These are phyloP conservation scores for Amylocarpus encephaloides DNA, from an alignment of 2,329 filamentous ascomycete genomes.

Conservation along the genomic window DNA sequence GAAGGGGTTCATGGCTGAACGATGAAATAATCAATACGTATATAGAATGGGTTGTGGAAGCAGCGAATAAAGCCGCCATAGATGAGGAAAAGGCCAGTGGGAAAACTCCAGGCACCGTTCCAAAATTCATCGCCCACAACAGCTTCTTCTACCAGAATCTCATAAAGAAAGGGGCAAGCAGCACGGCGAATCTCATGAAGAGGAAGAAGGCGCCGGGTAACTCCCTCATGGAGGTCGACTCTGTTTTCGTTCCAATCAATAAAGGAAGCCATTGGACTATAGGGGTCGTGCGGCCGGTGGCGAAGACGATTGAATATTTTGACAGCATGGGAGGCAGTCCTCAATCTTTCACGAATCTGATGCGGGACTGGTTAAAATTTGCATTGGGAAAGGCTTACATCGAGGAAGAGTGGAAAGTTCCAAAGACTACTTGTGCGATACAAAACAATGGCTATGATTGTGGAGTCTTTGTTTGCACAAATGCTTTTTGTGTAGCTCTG, in stretches of 20 bases:
- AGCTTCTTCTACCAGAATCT: slow-evolving; percentile 60
- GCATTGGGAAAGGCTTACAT: slow-evolving; percentile 52
- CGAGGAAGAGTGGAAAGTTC: slow-evolving; percentile 52
- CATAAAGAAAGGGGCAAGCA: slow-evolving; percentile 40
- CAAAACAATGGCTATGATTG: slow-evolving; percentile 69
- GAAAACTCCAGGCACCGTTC: slow-evolving; percentile 40
- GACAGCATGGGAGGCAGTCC: slow-evolving; percentile 53
- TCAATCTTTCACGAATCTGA: slow-evolving; percentile 36
- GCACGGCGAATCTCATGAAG: slow-evolving; percentile 50
- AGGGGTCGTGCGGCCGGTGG: slow-evolving; percentile 56
- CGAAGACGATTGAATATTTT: slow-evolving; percentile 58
- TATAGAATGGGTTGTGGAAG: slow-evolving; percentile 53
- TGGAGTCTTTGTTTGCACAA: slow-evolving; percentile 70
- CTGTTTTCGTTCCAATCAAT: slow-evolving; percentile 65
- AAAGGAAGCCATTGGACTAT: slow-evolving; percentile 64
- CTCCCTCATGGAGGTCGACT: slow-evolving; percentile 59
- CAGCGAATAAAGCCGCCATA: slow-evolving; percentile 52
- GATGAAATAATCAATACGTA: slow-evolving; percentile 69
- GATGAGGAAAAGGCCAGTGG: slow-evolving; percentile 22
- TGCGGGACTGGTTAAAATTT: slow-evolving; percentile 49
- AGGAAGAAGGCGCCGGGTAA: slow-evolving; percentile 50
- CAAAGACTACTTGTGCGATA: slow-evolving; percentile 42
- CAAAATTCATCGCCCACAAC: slow-evolving; percentile 56
- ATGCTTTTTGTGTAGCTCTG: slow-evolving; percentile 53
- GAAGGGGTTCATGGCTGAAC: slow-evolving; percentile 60